Evolutionary conservation across 495 filamentous ascomycete species (phyloP).

Genomic region (Penicillium pancosmium): DNA sequence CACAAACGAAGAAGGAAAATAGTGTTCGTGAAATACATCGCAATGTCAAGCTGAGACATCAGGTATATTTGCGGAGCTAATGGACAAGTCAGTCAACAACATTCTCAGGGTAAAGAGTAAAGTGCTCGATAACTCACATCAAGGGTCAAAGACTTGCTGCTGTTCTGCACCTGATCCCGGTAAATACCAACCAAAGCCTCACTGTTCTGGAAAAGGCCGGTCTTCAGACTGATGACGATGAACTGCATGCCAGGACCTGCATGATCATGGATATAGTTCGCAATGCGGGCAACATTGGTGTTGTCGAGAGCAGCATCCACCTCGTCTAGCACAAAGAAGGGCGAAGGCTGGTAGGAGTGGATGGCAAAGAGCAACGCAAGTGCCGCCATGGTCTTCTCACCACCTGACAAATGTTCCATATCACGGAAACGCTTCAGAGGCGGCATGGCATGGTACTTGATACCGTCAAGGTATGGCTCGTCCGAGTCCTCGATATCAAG

Average conservation of each 20-base stretch:
- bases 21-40: constrained; percentile 23
- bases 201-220: constrained; percentile 88
- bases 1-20: constrained; percentile 25
- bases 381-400: constrained; percentile 98
- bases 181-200: constrained; percentile 95
- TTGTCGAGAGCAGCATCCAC: constrained; percentile 97
- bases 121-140: constrained; percentile 70
- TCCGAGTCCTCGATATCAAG: constrained; percentile 91
- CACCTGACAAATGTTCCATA: constrained; percentile 97
- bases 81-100: background rate
- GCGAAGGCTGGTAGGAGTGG: constrained; percentile 89
- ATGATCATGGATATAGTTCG: constrained; percentile 91
- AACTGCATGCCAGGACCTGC: constrained; percentile 98
- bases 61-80: constrained; percentile 53
- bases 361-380: constrained; percentile 94
- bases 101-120: background rate
- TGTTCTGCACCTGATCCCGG: constrained; percentile 90
- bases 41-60: constrained; percentile 10
- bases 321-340: constrained; percentile 98
- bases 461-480: constrained; percentile 87
- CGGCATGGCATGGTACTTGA: constrained; percentile 99
- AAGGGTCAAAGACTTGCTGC: constrained; percentile 82
- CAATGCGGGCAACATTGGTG: constrained; percentile 93
- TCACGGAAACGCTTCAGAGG: constrained; percentile 98
- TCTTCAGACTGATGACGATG: constrained; percentile 95